Conservation (phyloP, 164 flowering plant genomes). For the Chloranthus sessilifolius region DNA sequence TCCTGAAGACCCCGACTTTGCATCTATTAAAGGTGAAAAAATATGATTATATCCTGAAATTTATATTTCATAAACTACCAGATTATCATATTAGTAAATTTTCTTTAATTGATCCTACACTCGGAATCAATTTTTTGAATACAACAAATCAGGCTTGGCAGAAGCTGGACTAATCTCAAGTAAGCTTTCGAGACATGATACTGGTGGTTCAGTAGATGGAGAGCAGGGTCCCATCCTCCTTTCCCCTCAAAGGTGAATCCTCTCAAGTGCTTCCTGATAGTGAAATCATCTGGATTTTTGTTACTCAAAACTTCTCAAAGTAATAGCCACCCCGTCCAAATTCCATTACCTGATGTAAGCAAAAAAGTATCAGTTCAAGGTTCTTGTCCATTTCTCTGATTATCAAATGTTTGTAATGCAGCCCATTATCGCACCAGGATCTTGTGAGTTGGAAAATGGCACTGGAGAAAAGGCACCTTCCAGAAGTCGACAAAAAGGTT, state of each 20-base stretch:
- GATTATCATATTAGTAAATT: not conserved
- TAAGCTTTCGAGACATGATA: slow-evolving; percentile 72
- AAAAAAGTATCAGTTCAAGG: too few relatives aligned
- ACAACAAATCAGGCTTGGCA: slow-evolving; percentile 95
- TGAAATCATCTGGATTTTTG: not conserved
- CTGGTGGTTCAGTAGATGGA: slow-evolving; percentile 40
- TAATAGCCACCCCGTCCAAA: too few relatives aligned
- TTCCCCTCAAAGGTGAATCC: slow-evolving; percentile 76
- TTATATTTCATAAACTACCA: slow-evolving; percentile 1
- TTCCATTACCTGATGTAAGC: too few relatives aligned
- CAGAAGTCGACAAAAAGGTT: slow-evolving; percentile 84
- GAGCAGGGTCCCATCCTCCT: slow-evolving; percentile 43
- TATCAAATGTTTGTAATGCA: slow-evolving; percentile 29
- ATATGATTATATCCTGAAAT: not conserved
- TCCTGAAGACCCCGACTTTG: slow-evolving; percentile 90
- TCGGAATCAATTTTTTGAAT: too few relatives aligned
- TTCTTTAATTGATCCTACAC: slow-evolving; percentile 1
- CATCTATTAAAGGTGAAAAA: slow-evolving; percentile 84
- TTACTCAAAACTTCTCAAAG: too few relatives aligned
- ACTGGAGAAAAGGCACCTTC: slow-evolving; percentile 71
- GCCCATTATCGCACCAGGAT: slow-evolving; percentile 94
- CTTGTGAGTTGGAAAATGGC: slow-evolving; percentile 99
- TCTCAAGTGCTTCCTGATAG: not conserved
- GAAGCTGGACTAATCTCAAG: slow-evolving; percentile 98
- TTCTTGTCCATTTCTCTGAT: not conserved